Evolutionary conservation across 139 green algal species (phyloP).

Genomic region (Tetraselmis chui): DNA sequence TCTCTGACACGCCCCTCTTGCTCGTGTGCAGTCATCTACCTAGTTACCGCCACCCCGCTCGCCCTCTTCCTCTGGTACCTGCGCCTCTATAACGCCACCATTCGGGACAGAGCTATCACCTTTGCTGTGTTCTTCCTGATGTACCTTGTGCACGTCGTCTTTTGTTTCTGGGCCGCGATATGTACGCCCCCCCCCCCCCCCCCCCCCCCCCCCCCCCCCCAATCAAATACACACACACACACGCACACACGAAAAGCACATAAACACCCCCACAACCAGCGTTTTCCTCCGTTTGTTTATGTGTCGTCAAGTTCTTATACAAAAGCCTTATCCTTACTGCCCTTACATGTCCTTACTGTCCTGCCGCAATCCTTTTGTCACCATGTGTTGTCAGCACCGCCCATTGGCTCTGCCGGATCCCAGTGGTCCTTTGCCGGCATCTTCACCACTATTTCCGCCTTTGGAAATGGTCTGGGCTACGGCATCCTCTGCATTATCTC

Average conservation of each 20-base stretch:
- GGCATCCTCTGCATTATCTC: constrained; percentile 50
- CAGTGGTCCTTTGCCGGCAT: constrained; percentile 31
- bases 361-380: not conserved
- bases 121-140: constrained; percentile 38
- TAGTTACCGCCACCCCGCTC: not conserved
- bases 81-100: constrained; percentile 47
- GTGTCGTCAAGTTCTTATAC: not conserved
- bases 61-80: constrained; percentile 33
- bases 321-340: not conserved
- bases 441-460: constrained; percentile 24
- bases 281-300: too few relatives aligned
- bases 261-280: not conserved
- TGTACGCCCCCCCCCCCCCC: constrained; percentile 11
- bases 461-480: constrained; percentile 25
- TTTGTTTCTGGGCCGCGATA: constrained; percentile 44
- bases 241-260: not conserved
- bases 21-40: not conserved
- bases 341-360: not conserved
- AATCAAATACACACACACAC: not conserved
- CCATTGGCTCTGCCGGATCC: constrained; percentile 4
- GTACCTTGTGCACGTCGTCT: constrained; percentile 39
- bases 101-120: constrained; percentile 43
- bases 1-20: not conserved
- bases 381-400: constrained; percentile 10
- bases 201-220: too few relatives aligned